phyloP scores from a whole-genome alignment of 2,329 filamentous ascomycete genomes.

The Niveomyces coronatus region DNA sequence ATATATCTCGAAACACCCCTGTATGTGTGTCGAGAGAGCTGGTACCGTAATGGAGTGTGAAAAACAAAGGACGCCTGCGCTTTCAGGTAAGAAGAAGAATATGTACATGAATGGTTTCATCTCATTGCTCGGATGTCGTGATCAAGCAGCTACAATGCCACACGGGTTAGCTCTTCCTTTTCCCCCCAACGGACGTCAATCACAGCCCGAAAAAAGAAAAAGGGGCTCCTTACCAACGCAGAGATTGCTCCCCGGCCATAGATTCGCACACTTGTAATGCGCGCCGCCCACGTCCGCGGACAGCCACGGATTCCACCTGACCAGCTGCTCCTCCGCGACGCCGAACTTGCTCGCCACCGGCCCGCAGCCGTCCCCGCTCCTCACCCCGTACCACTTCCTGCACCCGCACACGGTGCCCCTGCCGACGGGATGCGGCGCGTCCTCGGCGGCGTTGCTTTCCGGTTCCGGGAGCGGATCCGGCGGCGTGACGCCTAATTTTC shows the following conservation, averaged over 20 bases:
- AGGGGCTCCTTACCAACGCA: conserved; percentile 5
- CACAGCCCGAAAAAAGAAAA: not conserved
- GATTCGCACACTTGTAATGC: conserved; percentile 6
- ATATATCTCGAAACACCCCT: too few relatives aligned
- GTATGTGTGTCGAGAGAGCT: too few relatives aligned
- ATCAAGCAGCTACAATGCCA: not conserved
- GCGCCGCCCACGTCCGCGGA: conserved; percentile 5
- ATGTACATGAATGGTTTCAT: not conserved
- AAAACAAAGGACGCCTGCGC: not conserved
- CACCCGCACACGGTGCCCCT: conserved; percentile 7
- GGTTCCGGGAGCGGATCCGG: conserved; percentile 1
- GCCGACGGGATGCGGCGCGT: conserved; percentile 6
- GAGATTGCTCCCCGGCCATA: conserved; percentile 7
- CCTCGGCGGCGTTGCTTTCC: conserved; percentile 4
- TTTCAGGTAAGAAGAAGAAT: not conserved
- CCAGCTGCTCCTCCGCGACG: conserved; percentile 7
- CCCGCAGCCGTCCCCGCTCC: conserved; percentile 4
- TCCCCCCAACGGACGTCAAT: not conserved
- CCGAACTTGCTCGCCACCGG: conserved; percentile 6
- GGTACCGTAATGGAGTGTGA: too few relatives aligned
- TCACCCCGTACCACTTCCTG: conserved; percentile 8
- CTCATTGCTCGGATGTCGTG: conserved; percentile 1
- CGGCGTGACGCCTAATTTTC: conserved; percentile 2
- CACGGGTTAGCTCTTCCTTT: not conserved
- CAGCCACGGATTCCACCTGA: conserved; percentile 10